Conservation (phyloP, 768 basidiomycete genomes). For the Kwoniella sp. region DNA sequence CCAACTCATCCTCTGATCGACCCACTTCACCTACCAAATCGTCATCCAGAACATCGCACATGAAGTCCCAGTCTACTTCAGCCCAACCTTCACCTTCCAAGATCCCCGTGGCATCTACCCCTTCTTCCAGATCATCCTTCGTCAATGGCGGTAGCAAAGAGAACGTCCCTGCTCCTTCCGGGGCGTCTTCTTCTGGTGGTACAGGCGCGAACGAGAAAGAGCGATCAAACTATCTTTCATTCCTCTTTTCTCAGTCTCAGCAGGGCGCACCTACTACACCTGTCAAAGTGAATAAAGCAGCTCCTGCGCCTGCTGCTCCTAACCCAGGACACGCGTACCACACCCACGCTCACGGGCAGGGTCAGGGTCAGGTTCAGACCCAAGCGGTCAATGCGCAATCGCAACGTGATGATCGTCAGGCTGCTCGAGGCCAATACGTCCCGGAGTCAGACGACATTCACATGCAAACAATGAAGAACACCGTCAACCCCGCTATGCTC, state of each 20-base stretch:
- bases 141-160: conserved; percentile 27
- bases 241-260: conserved; percentile 41
- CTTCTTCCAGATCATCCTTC: conserved; percentile 25
- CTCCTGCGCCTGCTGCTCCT: conserved; percentile 29
- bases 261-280: conserved; percentile 45
- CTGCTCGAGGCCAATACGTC: conserved; percentile 6
- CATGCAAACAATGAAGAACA: conserved; percentile 73
- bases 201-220: conserved; percentile 20
- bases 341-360: conserved; percentile 3
- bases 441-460: conserved; percentile 62
- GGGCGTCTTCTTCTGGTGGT: not conserved
- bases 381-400: not conserved
- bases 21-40: conserved; percentile 45
- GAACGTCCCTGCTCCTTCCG: conserved; percentile 25
- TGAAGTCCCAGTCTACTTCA: conserved; percentile 30
- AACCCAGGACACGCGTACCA: conserved; percentile 22
- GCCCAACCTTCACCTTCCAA: conserved; percentile 46
- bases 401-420: not conserved
- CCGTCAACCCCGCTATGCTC: conserved; percentile 49
- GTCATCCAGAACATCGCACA: conserved; percentile 28
- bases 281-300: conserved; percentile 47
- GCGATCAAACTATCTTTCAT: conserved; percentile 47
- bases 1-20: conserved; percentile 26
- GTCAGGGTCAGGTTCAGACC: conserved; percentile 9
- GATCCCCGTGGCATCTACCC: conserved; percentile 50